phyloP scores from a whole-genome alignment of 2,329 filamentous ascomycete species.

The Cladobotryum protrusum region DNA sequence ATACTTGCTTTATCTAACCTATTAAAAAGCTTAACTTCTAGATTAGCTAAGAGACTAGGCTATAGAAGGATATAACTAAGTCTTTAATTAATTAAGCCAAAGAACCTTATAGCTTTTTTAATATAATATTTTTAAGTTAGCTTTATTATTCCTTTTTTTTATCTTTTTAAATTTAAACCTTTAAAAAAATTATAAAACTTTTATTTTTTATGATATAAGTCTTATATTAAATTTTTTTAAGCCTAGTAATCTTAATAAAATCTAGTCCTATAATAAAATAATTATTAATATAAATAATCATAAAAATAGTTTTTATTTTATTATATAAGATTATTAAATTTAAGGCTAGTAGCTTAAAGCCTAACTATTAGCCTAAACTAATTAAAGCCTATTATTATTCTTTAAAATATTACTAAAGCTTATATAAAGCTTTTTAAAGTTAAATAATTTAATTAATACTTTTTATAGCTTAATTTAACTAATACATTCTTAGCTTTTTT shows the following conservation, averaged over 20 bases:
- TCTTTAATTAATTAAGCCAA: conserved; percentile 5
- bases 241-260: neutral
- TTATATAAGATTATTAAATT: conserved; percentile 1
- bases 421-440: neutral
- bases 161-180: neutral
- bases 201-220: neutral
- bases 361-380: neutral
- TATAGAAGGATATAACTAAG: neutral
- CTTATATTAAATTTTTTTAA: conserved; percentile 2
- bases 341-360: neutral
- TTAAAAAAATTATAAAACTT: neutral
- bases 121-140: neutral
- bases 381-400: conserved; percentile 3
- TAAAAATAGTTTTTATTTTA: neutral
- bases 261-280: neutral
- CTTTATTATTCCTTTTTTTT: neutral
- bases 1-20: neutral
- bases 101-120: neutral
- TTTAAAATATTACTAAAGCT: neutral
- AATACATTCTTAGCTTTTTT: neutral
- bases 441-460: neutral
- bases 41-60: neutral
- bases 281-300: neutral
- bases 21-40: neutral
- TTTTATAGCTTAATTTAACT: neutral